Base-by-base conservation (phyloP, 2,329 filamentous ascomycete genomes). In the Penicillium sp. region DNA sequence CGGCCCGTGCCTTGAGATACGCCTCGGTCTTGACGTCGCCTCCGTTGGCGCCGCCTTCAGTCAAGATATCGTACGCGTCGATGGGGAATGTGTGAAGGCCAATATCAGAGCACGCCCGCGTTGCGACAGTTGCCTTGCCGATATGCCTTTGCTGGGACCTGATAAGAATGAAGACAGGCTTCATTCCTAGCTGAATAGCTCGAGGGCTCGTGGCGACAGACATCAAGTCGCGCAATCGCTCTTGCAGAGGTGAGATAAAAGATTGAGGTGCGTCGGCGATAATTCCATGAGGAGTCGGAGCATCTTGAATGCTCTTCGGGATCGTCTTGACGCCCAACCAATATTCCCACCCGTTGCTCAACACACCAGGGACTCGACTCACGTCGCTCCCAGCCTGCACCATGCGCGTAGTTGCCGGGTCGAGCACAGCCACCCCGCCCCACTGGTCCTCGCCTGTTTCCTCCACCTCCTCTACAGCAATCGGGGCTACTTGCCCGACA, bases 1-100 rank as follows among this genome's bases (percentile, higher is more conserved):
- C 93, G 1, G 90, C 88, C 42, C 93, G 82, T 3, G 88, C 89
- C 64, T 93, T 87, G 13, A 99, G 75, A 58, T 95, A 88, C 0
- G 88, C 91, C 64, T 96, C 92, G 0, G 91, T 95, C 72, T 97
- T 96, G 25, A 95, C 87, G 64, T 99, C 93, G 47, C 88, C 86
- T 8, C 89, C 89, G 45, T 89, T 89, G 1, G 86, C 87, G 37
- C 87, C 86, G 12, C 89, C 89, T 67, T 97, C 92, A n/a, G 89
- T 92, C 4, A 95, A 77, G 35, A 99, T 89, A 61, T 99, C 93
- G 62, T 95, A 95, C 0, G 89, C 88, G 67, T 97, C 90, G 44
- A 99, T 88, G 0, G 82, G 73, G 66, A 95, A 97, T 0, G 84
- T 87, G 67, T 99, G 93, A 13, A 97, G 77, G 3, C 93, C 93